phyloP scores from a whole-genome alignment of 2,329 filamentous ascomycete genomes.

The Phaeophleospora eucalypticola region DNA sequence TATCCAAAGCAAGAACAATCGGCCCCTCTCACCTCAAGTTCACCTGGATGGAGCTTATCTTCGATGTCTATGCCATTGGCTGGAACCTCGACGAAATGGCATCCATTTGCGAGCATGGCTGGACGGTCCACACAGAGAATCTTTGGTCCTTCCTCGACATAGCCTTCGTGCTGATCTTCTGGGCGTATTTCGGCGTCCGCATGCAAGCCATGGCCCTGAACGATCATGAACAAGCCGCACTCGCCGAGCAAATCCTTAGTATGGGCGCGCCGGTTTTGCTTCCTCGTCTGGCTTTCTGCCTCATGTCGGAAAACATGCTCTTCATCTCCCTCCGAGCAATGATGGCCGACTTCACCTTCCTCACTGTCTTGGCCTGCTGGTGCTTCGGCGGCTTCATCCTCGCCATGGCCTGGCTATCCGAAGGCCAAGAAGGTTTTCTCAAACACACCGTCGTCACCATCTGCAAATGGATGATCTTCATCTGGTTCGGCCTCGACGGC shows the following conservation, averaged over 20 bases:
- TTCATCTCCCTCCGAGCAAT: conserved; percentile 77
- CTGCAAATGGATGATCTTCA: conserved; percentile 87
- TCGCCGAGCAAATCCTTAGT: conserved; percentile 70
- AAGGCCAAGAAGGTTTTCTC: conserved; percentile 46
- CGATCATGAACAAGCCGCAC: conserved; percentile 28
- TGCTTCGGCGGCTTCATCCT: conserved; percentile 79
- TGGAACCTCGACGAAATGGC: conserved; percentile 77
- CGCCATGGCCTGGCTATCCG: conserved; percentile 72
- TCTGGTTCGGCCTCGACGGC: conserved; percentile 82
- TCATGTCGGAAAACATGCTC: conserved; percentile 78
- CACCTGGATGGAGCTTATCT: conserved; percentile 58
- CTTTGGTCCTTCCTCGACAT: conserved; percentile 85
- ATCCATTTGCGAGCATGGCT: conserved; percentile 69
- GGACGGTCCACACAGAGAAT: conserved; percentile 82
- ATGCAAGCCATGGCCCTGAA: conserved; percentile 58
- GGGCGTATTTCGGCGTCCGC: conserved; percentile 63
- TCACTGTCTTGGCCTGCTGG: conserved; percentile 73
- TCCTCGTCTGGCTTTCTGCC: conserved; percentile 74
- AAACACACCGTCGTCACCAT: conserved; percentile 58
- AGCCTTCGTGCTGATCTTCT: conserved; percentile 69
- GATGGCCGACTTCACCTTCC: conserved; percentile 79
- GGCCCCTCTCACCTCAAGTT: conserved; percentile 32
- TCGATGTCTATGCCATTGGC: conserved; percentile 69
- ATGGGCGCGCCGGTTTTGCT: conserved; percentile 74
- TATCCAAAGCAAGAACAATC: conserved; percentile 55